These are phyloP conservation scores for Suillus discolor DNA, from an alignment of 768 basidiomycete species.

Conservation along the genomic window DNA sequence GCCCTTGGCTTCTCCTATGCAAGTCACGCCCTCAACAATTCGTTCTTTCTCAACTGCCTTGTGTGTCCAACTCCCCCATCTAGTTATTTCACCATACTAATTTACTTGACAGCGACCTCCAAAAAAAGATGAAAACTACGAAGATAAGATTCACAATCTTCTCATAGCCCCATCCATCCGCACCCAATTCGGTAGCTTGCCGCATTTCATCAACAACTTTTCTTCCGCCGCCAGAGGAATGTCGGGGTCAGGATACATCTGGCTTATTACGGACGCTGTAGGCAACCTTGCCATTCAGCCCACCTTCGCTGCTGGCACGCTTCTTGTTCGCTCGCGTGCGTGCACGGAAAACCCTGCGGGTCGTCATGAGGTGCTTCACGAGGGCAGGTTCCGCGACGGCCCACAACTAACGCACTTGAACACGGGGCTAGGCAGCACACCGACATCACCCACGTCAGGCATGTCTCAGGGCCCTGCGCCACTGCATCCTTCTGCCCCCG, in stretches of 20 bases:
- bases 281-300: constrained; percentile 74
- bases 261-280: constrained; percentile 76
- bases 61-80: constrained; percentile 48
- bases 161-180: constrained; percentile 24
- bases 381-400: constrained; percentile 11
- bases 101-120: constrained; percentile 36
- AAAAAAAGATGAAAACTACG: constrained; percentile 20
- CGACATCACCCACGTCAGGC: constrained; percentile 49
- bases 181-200: constrained; percentile 60
- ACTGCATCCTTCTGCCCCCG: constrained; percentile 30
- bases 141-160: constrained; percentile 20
- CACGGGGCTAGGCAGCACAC: constrained; percentile 28
- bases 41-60: constrained; percentile 87
- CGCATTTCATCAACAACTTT: constrained; percentile 73
- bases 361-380: constrained; percentile 31
- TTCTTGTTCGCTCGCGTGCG: constrained; percentile 68
- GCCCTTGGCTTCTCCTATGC: constrained; percentile 89
- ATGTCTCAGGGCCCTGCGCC: constrained; percentile 34
- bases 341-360: constrained; percentile 34
- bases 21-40: constrained; percentile 90
- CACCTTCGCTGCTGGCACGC: constrained; percentile 87
- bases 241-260: constrained; percentile 80
- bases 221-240: constrained; percentile 78
- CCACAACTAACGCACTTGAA: constrained; percentile 15
- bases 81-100: not conserved